A percentile compares a stretch with the other conserved stretches of the same genome.
Conservation (phyloP, 345 rosid species). For the Laguncularia racemosa region DNA sequence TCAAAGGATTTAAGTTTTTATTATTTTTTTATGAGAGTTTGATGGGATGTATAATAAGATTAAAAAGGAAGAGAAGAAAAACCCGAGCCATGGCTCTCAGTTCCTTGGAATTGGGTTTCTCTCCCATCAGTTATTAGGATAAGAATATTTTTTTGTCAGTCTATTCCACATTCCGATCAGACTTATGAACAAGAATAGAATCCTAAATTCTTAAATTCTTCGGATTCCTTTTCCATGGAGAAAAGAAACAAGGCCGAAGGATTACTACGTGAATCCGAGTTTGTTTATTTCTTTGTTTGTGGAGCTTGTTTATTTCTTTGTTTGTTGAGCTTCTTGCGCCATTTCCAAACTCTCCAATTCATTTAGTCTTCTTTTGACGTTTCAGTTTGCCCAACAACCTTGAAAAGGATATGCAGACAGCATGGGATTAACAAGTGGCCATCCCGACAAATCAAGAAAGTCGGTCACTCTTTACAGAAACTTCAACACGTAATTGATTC, state of each 20-base stretch:
- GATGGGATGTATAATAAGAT: background rate
- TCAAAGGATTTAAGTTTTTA: no score
- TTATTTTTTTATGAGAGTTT: background rate
- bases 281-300: background rate
- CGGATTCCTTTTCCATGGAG: no score
- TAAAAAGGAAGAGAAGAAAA: no score
- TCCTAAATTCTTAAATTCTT: no score
- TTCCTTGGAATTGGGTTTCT: background rate
- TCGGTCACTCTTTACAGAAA: constrained; percentile 78
- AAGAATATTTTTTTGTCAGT: no score
- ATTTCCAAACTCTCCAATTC: background rate
- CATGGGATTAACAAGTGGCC: constrained; percentile 94
- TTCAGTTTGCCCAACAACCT: constrained; percentile 96
- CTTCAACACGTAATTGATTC: constrained; percentile 77
- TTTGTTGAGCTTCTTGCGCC: background rate
- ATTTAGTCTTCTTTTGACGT: background rate
- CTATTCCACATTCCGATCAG: no score
- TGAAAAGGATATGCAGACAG: constrained; percentile 94
- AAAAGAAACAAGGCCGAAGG: no score
- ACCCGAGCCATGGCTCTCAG: background rate
- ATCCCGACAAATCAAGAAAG: constrained; percentile 92
- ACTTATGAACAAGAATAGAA: no score
- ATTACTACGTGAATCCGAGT: no score
- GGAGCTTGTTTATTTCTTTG: background rate
- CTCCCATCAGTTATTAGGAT: background rate